Conservation (phyloP, 352 stramenopile genomes). For the Pythium phragmitis region DNA sequence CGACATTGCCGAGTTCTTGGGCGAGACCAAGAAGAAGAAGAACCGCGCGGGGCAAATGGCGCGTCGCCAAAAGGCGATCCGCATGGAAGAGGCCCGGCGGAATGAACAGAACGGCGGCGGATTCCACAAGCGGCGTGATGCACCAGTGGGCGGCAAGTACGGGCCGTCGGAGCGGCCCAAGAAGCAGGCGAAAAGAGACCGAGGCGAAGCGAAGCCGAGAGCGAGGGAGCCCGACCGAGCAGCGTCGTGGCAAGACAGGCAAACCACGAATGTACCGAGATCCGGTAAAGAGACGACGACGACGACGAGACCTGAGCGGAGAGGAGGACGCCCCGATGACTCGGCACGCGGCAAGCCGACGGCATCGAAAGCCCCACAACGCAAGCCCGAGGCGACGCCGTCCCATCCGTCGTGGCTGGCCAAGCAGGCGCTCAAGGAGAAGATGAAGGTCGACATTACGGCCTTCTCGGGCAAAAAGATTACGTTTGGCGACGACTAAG, state of each 20-base stretch:
- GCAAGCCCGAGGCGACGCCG: conserved; percentile 27
- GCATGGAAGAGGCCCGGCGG: conserved; percentile 54
- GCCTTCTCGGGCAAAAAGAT: conserved; percentile 85
- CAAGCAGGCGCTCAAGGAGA: conserved; percentile 85
- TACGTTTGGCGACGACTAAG: conserved; percentile 60
- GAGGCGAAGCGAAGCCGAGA: conserved; percentile 3
- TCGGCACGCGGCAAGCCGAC: background rate
- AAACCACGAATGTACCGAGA: background rate
- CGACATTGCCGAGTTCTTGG: conserved; percentile 83
- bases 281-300: conserved; percentile 24
- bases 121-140: conserved; percentile 35
- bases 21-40: conserved; percentile 86
- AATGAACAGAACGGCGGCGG: conserved; percentile 50
- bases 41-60: conserved; percentile 78
- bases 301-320: conserved; percentile 23
- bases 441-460: conserved; percentile 67
- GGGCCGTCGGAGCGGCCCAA: conserved; percentile 74
- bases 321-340: background rate
- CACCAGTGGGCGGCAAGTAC: conserved; percentile 47
- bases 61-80: conserved; percentile 78
- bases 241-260: conserved; percentile 1
- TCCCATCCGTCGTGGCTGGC: conserved; percentile 70
- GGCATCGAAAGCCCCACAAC: conserved; percentile 8
- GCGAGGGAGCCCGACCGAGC: conserved; percentile 11
- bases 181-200: conserved; percentile 49